These are phyloP conservation scores for Malus hybrid DNA, from an alignment of 331 rosid species.

Conservation along the genomic window DNA sequence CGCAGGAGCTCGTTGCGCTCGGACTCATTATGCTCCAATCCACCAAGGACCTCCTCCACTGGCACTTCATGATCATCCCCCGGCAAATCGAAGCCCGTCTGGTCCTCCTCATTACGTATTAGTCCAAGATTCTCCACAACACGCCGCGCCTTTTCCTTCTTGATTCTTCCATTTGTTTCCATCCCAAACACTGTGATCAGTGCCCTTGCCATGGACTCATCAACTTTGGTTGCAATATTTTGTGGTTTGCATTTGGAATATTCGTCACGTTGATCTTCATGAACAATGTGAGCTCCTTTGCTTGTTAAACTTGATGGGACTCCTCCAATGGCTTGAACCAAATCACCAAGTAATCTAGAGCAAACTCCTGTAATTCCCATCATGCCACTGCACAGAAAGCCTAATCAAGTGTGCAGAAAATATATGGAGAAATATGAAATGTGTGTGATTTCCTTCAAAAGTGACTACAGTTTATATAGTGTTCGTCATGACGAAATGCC, in stretches of 20 bases:
- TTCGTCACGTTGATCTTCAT: background rate
- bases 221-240: slow-evolving; percentile 17
- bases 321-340: slow-evolving; percentile 43
- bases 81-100: slow-evolving; percentile 38
- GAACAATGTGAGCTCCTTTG: slow-evolving; percentile 8
- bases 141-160: slow-evolving; percentile 57
- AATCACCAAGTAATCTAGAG: slow-evolving; percentile 48
- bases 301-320: slow-evolving; percentile 5
- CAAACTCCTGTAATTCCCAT: slow-evolving; percentile 66
- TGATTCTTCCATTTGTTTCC: slow-evolving; percentile 71
- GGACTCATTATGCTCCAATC: slow-evolving; percentile 25
- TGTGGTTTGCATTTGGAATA: slow-evolving; percentile 6
- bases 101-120: slow-evolving; percentile 26
- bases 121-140: slow-evolving; percentile 83
- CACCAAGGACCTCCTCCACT: slow-evolving; percentile 60
- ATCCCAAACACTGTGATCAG: slow-evolving; percentile 83
- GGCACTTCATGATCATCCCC: slow-evolving; percentile 39
- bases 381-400: background rate
- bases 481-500: slow-evolving; percentile 11
- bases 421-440: background rate
- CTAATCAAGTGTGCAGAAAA: background rate
- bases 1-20: slow-evolving; percentile 43
- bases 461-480: slow-evolving; percentile 29
- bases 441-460: background rate
- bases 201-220: slow-evolving; percentile 49